Evolutionary conservation across 495 filamentous ascomycete genomes (phyloP).

Genomic region (Penicillium lividum): DNA sequence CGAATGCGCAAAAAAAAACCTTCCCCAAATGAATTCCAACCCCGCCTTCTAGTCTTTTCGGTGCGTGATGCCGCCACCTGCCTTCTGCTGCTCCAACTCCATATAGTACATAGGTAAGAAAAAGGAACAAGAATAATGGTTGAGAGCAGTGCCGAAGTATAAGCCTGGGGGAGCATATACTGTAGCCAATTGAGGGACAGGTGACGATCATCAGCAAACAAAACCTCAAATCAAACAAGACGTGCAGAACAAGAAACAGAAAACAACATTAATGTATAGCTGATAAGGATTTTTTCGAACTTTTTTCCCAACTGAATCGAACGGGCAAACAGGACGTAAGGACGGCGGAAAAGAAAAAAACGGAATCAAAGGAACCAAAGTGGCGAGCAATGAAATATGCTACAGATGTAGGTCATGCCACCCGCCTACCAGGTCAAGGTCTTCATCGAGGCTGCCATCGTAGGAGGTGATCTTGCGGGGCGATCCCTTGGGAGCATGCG

Average conservation of each 20-base stretch:
- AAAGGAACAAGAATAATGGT: constrained; percentile 21
- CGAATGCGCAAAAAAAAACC: constrained; percentile 22
- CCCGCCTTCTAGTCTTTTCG: constrained; percentile 36
- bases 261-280: constrained; percentile 31
- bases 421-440: constrained; percentile 87
- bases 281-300: constrained; percentile 26
- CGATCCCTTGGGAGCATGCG: constrained; percentile 32
- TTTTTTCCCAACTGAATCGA: constrained; percentile 35
- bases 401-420: constrained; percentile 68
- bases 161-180: not conserved
- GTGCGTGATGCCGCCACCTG: constrained; percentile 18
- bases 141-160: constrained; percentile 11
- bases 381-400: constrained; percentile 11
- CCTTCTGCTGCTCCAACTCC: constrained; percentile 20
- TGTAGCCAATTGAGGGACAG: constrained; percentile 16
- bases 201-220: constrained; percentile 20
- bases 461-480: constrained; percentile 31
- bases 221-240: constrained; percentile 21
- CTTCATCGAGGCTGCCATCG: constrained; percentile 65
- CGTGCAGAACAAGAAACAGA: constrained; percentile 9
- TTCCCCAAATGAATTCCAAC: constrained; percentile 14
- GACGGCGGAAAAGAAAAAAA: constrained; percentile 14
- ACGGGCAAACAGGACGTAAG: constrained; percentile 20
- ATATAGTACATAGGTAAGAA: constrained; percentile 29
- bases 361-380: constrained; percentile 8